Evolutionary conservation across 306 rosid species (phyloP).

Genomic region (Vigna hirtella): DNA sequence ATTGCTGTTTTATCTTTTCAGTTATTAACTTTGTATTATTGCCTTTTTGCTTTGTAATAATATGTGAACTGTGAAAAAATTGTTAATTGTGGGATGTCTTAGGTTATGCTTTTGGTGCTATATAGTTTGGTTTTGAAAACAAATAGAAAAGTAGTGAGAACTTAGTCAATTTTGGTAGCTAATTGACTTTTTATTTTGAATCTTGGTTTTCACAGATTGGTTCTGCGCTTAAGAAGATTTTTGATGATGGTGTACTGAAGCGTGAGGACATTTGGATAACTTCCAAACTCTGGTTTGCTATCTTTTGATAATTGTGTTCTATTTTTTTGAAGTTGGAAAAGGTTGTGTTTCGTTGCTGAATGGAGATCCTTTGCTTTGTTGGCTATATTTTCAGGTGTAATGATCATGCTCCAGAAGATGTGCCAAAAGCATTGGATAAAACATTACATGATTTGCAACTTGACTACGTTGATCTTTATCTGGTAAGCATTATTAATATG

Average conservation of each 20-base stretch:
- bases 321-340: conserved; percentile 2
- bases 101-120: background rate
- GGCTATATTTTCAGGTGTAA: conserved; percentile 55
- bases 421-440: conserved; percentile 66
- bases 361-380: conserved; percentile 10
- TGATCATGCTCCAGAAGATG: conserved; percentile 78
- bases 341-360: conserved; percentile 26
- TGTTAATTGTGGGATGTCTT: background rate
- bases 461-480: conserved; percentile 77
- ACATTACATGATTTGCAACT: conserved; percentile 73
- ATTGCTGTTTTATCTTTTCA: background rate
- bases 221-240: conserved; percentile 61
- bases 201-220: conserved; percentile 56
- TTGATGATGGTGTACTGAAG: conserved; percentile 62
- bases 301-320: background rate
- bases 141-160: background rate
- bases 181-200: background rate
- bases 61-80: too few relatives aligned
- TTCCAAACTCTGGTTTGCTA: conserved; percentile 72
- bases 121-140: background rate
- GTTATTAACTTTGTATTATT: background rate
- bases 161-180: background rate
- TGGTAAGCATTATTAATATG: conserved; percentile 47
- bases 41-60: background rate
- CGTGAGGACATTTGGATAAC: conserved; percentile 75